A percentile compares a stretch with the other conserved stretches of the same genome.
phyloP scores from a whole-genome alignment of 2,329 filamentous ascomycete species.

The Ophiostoma populinum region DNA sequence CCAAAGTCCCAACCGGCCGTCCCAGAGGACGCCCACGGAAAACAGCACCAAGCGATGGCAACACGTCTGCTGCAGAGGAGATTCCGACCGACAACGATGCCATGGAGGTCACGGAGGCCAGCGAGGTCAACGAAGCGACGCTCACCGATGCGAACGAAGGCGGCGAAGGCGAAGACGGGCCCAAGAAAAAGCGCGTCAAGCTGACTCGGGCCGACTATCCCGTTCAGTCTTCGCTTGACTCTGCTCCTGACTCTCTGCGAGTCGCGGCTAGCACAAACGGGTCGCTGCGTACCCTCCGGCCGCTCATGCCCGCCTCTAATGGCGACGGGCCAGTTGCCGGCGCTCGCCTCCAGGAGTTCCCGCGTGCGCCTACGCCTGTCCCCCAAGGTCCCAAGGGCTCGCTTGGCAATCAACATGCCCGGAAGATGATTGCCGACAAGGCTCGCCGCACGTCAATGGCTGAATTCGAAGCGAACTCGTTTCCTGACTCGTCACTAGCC shows the following conservation, averaged over 20 bases:
- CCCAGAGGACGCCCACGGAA: conserved; percentile 40
- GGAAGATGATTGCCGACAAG: conserved; percentile 25
- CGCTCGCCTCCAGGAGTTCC: conserved; percentile 51
- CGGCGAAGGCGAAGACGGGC: conserved; percentile 35
- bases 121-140: neutral
- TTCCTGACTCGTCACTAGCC: conserved; percentile 16
- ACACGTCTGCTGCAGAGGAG: conserved; percentile 59
- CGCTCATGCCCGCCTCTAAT: conserved; percentile 33
- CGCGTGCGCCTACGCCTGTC: conserved; percentile 61
- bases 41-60: conserved; percentile 36
- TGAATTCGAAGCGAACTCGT: conserved; percentile 17
- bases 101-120: conserved; percentile 28
- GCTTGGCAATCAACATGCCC: conserved; percentile 13
- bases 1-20: conserved; percentile 31
- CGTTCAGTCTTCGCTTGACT: conserved; percentile 48
- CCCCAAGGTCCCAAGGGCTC: conserved; percentile 28
- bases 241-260: conserved; percentile 60
- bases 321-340: conserved; percentile 17
- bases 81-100: conserved; percentile 29
- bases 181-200: conserved; percentile 61
- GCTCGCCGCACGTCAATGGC: conserved; percentile 38
- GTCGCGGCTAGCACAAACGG: conserved; percentile 85
- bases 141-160: conserved; percentile 20
- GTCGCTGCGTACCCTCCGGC: conserved; percentile 70
- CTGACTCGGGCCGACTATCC: conserved; percentile 48